Percentiles rank a stretch among this genome's conserved stretches.
Conservation (phyloP, 495 filamentous ascomycete genomes). For the Aspergillus egyptiacus region DNA sequence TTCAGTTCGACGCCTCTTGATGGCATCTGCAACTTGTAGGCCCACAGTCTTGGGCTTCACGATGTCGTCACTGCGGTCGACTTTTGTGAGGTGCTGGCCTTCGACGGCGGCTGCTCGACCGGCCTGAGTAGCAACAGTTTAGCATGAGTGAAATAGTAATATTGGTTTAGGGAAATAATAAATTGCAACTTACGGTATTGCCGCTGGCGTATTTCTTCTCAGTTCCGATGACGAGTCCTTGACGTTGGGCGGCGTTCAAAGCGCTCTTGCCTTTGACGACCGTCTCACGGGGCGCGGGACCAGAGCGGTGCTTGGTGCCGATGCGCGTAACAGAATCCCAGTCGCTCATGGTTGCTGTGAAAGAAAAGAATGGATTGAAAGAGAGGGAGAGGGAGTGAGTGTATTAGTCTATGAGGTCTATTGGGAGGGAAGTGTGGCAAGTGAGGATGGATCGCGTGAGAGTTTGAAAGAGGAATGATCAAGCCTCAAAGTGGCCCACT, state of each 20-base stretch:
- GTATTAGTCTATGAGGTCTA: slow-evolving; percentile 5
- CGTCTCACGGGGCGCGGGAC: slow-evolving; percentile 64
- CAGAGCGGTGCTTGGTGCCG: slow-evolving; percentile 67
- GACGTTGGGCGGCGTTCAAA: slow-evolving; percentile 82
- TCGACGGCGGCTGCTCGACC: slow-evolving; percentile 57
- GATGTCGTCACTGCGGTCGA: slow-evolving; percentile 96
- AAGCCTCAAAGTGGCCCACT: slow-evolving; percentile 14
- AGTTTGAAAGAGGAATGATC: slow-evolving; percentile 23
- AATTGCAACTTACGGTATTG: slow-evolving; percentile 61
- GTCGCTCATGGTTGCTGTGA: slow-evolving; percentile 47
- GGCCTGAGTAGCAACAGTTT: slow-evolving; percentile 35
- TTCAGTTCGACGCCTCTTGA: slow-evolving; percentile 68
- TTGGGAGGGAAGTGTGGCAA: slow-evolving; percentile 9
- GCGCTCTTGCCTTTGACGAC: slow-evolving; percentile 82
- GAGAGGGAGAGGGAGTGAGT: slow-evolving; percentile 5
- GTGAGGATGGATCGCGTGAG: slow-evolving; percentile 26
- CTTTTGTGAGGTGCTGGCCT: slow-evolving; percentile 95
- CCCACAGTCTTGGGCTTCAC: slow-evolving; percentile 92
- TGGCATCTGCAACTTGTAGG: slow-evolving; percentile 69
- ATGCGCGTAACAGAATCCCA: slow-evolving; percentile 94
- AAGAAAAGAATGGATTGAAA: not conserved
- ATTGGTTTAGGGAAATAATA: not conserved
- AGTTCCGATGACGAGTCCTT: slow-evolving; percentile 68
- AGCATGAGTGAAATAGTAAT: not conserved
- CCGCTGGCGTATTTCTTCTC: slow-evolving; percentile 86